Evolutionary conservation across 352 stramenopile genomes (phyloP), one percentile per base, ranked within the genome.

Genomic region (Phytophthora rubi): DNA sequence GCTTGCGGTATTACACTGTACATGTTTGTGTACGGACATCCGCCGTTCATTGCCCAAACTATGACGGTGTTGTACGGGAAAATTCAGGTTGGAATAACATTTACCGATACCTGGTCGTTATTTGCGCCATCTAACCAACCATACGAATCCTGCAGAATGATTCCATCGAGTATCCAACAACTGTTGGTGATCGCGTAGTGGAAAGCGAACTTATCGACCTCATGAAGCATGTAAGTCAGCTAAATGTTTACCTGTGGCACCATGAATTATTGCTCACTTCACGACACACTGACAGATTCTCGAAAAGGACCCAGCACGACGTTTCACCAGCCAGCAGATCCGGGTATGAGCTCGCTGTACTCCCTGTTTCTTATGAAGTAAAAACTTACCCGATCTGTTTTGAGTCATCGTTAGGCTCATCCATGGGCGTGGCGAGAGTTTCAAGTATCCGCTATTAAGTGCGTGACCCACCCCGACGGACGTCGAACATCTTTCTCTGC

Each of bases 1-100:
- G 95, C 97, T 13, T 97, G 93, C 18, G 97, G 97, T 4, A 75
- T 99, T 33, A 99, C 96, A 66, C 72, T 99, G 3, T 99, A 98
- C 73, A 98, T 99, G 80, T 99, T 99, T 73, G 85, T 97, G 8
- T 98, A 98, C 56, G 95, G 95, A 15, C 85, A 85, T 37, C 82
- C 98, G 4, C 97, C 97, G 3, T 99, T 98, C 70, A 89, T 93
- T 64, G 94, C 92, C 30, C 83, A 96, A 52, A 86, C 82, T 12
- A 93, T 97, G 61, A 86, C 85, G 13, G 89, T 98, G 44, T 71
- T 99, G 13, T 99, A 99, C 85, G 72, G 82, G 0, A 86, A 87
- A 44, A 99, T 99, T 72, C 80, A 85, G 62, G 79, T 90, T 79
- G 55, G 76, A 52, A 82, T 16, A 7, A 26, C 12, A 16, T 1